These are phyloP conservation scores for Bidens hawaiensis DNA, from an alignment of 140 eudicot species.

Conservation along the genomic window DNA sequence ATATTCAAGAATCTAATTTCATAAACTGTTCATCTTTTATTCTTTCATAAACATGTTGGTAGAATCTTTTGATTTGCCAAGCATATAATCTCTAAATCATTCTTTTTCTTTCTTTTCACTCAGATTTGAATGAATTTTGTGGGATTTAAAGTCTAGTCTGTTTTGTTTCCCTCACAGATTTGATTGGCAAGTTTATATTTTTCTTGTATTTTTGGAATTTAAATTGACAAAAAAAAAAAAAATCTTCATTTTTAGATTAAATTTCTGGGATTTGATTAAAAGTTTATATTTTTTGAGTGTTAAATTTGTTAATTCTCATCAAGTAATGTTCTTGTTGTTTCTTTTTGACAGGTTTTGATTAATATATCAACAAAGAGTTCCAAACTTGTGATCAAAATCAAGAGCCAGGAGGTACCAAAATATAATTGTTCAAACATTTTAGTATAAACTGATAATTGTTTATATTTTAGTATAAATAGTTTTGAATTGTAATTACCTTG, in stretches of 20 bases:
- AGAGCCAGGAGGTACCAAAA: no score
- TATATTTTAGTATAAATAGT: no score
- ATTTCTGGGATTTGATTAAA: not conserved
- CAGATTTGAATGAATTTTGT: no score
- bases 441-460: no score
- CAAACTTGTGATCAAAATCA: not conserved
- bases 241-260: not conserved
- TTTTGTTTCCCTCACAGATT: no score
- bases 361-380: not conserved
- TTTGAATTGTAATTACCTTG: no score
- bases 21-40: not conserved
- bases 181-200: no score
- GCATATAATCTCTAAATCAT: slow-evolving; percentile 26
- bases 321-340: slow-evolving; percentile 1
- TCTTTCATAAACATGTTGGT: slow-evolving; percentile 1
- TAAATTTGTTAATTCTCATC: not conserved
- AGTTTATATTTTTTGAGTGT: not conserved
- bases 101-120: slow-evolving; percentile 10
- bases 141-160: no score
- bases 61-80: slow-evolving; percentile 26
- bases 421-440: not conserved
- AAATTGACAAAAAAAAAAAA: not conserved
- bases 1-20: slow-evolving; percentile 36
- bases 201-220: slow-evolving; percentile 26
- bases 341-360: slow-evolving; percentile 18